phyloP scores from a whole-genome alignment of 1,284 basidiomycete genomes.

The Cutaneotrichosporon dermatis region DNA sequence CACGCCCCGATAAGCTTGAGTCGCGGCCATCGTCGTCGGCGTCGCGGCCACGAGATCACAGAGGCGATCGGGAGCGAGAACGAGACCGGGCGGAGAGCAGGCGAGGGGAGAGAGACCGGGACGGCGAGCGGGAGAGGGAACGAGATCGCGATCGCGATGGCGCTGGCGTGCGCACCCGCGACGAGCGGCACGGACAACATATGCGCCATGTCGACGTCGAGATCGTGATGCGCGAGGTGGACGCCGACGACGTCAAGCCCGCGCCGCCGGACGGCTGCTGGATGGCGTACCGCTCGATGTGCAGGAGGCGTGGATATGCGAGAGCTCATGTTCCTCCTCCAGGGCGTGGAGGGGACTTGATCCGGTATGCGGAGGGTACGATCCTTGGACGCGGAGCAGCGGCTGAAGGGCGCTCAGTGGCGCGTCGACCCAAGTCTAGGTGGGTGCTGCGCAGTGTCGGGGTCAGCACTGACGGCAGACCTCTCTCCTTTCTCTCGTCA shows the following conservation, averaged over 20 bases:
- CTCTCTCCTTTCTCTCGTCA: slow-evolving; percentile 78
- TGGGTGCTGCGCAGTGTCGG: slow-evolving; percentile 42
- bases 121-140: slow-evolving; percentile 3
- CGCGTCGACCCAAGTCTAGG: slow-evolving; percentile 69
- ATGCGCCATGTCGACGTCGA: slow-evolving; percentile 11
- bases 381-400: slow-evolving; percentile 65
- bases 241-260: neutral
- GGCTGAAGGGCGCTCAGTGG: slow-evolving; percentile 77
- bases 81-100: neutral
- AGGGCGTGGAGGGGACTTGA: slow-evolving; percentile 89
- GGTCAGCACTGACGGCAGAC: slow-evolving; percentile 53
- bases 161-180: neutral
- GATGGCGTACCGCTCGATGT: slow-evolving; percentile 71
- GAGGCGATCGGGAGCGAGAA: too few species aligned
- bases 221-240: neutral
- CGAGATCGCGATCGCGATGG: slow-evolving; percentile 2
- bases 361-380: slow-evolving; percentile 78
- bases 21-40: neutral
- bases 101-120: neutral
- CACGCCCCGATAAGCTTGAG: neutral
- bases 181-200: neutral
- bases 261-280: slow-evolving; percentile 55
- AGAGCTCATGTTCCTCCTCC: slow-evolving; percentile 83
- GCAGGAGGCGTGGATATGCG: slow-evolving; percentile 86
- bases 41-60: neutral